Base-by-base conservation (phyloP, 2,329 filamentous ascomycete species). In the Aspergillus amoenus region DNA sequence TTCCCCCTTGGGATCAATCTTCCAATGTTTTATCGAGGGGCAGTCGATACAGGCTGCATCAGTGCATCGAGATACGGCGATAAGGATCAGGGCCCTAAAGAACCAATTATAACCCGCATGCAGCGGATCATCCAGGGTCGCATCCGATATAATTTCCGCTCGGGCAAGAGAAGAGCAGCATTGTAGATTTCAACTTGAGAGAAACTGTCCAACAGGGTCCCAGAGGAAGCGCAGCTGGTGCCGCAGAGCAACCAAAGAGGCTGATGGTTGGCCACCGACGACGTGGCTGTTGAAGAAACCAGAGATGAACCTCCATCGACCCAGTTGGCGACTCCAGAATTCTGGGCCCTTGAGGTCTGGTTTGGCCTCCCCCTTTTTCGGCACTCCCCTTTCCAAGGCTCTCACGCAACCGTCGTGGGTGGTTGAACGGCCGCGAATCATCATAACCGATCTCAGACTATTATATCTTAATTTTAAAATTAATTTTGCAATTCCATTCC, bases 341-440 rank as follows among this genome's bases (percentile, higher is more conserved):
- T 21, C 39, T 30, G 41, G 42, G 39, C 45, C 27, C 34, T 47
- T 37, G 27, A 22, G 54, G 32, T 47, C 22, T 52, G 42, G 34
- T 52, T 56, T 39, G 41, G 37, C 45, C 52, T 52, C 60, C 52
- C 59, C 61, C 53, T 53, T 62, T 56, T 58, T 54, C 43, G 21
- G 30, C 56, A 30, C 32, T 56, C 63, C 58, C 59, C 58, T 60
- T 61, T 62, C 57, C 59, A 61, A 55, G 57, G 60, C 51, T 59
- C 56, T 47, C 18, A 30, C 45, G 40, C 40, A 55, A 39, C 39
- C 45, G 32, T 30, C 30, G 15, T 22, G 12, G 13, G 34, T 40
- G 42, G 37, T 13, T 24, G 49, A 27, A 52, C 45, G 41, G 32
- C 34, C 37, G 39, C 27, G 22, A 42, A 42, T 52, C 22, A 21